Evolutionary conservation across 2,329 filamentous ascomycete genomes (phyloP), one percentile per base, ranked within the genome.

Genomic region (Ophiostoma piceae): DNA sequence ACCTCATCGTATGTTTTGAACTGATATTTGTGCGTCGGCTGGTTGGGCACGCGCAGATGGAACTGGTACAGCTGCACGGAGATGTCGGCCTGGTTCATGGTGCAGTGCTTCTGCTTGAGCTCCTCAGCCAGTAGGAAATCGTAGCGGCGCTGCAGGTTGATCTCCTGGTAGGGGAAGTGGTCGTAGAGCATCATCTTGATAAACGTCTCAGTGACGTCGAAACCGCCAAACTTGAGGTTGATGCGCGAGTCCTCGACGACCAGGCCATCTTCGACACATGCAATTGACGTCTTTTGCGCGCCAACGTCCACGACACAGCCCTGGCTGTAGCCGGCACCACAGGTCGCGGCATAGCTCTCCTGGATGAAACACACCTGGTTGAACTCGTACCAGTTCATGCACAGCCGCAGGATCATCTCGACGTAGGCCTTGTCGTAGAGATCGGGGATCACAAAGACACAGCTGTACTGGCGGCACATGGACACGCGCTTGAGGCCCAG

Each of bases 1-100:
- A 96, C 91, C 79, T 98, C 95, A 74, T 99, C 95, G 76, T 98
- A 99, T 0, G 92, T 94, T 83, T 98, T 98, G 84, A 97, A 98
- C 57, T 89, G 87, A 79, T 96, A 98, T 79, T 97, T 97, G 73
- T 89, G 87, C 1, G 95, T 99, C 68, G 95, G 90, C 77, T 97
- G 89, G 68, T 92, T 93, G 1, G 92, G 90, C 11, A 92, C 91
- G 37, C 95, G 90, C 19, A 99, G 86, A 78, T 98, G 92, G 77
- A 98, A 98, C 75, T 96, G 90, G 80, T 88, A 92, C 3, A 92
- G 84, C 79, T 96, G 92, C 4, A 97, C 93, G 14, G 90, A 94
- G 69, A 99, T 91, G 72, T 94, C 91, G 9, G 89, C 89, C 78
- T 97, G 94, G 35, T 92, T 91, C 87, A 98, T 90, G 2, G 93